Evolutionary conservation across 768 basidiomycete species (phyloP), one percentile per base, ranked within the genome.

Genomic region (Pulveroboletus sp.): DNA sequence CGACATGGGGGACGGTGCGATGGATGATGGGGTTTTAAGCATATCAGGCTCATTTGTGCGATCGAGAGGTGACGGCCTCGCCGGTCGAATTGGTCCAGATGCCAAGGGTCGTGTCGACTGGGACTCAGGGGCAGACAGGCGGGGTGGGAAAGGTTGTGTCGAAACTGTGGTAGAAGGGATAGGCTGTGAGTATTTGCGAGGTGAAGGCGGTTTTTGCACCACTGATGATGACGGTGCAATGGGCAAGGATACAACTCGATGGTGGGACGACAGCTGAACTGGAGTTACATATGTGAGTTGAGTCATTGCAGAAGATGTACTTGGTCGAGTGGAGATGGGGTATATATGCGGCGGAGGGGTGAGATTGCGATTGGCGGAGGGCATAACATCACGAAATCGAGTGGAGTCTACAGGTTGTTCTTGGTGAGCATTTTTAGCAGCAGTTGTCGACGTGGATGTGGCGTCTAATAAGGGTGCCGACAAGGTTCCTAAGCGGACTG

Each of bases 1-100:
- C 35, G 76, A 62, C 50, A 73, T 67, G 9, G 76, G 77, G 0
- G 72, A 72, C 3, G 71, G 77, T 3, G 79, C 79, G 15, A 85
- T 74, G 1, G 85, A 85, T 11, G 83, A 85, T 6, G 84, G 83
- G 0, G 84, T 86, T 59, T 73, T 75, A 32, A 85, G 73, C 35
- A 80, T 68, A 47, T 74, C 72, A 8, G 77, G 74, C 40, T 83
- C 82, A 46, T 76, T 63, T 35, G 66, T 60, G 28, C 70, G 70
- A 37, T 70, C 65, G 18, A 54, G 63, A 32, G 66, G 50, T 27
- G 60, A 51, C 12, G 50, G 38, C 15, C 65, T 49, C 47, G 52
- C 39, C 51, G 63, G 40, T 46, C 62, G 66, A 7, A 57, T 46
- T 28, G 66, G 68, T 1, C 63, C 71, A 24, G 69, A 54, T n/a